Evolutionary conservation across 1,284 basidiomycete species (phyloP).

Genomic region (Sporisorium sorghi): DNA sequence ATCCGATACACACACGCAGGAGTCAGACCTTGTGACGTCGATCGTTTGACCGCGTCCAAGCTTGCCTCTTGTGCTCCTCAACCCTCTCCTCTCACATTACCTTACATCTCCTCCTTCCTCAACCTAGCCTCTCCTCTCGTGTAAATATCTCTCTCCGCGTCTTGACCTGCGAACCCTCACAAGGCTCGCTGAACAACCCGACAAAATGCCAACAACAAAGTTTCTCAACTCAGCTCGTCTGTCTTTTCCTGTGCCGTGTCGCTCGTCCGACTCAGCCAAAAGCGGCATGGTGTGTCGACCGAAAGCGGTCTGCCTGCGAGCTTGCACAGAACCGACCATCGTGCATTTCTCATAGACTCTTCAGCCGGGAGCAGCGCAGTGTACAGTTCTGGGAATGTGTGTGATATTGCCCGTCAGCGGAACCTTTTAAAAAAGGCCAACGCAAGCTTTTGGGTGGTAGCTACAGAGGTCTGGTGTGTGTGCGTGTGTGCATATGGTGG

Average conservation of each 20-base stretch:
- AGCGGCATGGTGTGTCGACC: too few relatives aligned
- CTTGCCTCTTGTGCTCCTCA: neutral
- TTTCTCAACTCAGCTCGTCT: neutral
- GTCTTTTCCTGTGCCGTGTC: neutral
- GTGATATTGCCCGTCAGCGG: conserved; percentile 18
- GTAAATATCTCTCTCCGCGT: neutral
- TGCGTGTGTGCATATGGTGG: conserved; percentile 1
- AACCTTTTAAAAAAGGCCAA: neutral
- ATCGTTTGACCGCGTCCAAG: neutral
- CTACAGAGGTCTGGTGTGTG: conserved; percentile 28
- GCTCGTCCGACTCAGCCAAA: too few relatives aligned
- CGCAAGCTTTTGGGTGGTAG: conserved; percentile 34
- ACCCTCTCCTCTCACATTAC: too few relatives aligned
- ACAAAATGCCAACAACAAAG: conserved; percentile 2
- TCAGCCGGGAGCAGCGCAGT: too few relatives aligned
- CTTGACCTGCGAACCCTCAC: neutral
- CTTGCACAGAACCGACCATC: too few relatives aligned
- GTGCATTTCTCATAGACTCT: too few relatives aligned
- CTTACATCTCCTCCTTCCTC: too few relatives aligned
- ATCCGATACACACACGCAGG: neutral
- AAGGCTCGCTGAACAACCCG: neutral
- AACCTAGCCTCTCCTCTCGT: neutral
- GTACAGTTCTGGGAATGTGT: conserved; percentile 37
- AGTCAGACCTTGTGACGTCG: neutral
- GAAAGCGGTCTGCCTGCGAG: too few relatives aligned